phyloP scores from a whole-genome alignment of 768 basidiomycete genomes.

The Pleurotus pulmonarius region DNA sequence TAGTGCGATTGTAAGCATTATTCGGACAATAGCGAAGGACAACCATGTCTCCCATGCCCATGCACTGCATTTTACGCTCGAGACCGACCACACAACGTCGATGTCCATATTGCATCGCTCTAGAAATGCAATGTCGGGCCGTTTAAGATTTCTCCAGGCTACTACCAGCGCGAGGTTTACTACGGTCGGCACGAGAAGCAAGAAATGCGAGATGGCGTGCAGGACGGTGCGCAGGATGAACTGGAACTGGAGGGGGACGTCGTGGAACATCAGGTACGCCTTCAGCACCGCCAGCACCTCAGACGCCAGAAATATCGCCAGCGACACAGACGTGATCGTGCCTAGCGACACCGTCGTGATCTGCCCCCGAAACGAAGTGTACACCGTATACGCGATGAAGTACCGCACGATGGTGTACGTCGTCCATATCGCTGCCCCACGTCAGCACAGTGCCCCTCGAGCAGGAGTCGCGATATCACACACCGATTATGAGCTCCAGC shows the following conservation, averaged over 20 bases:
- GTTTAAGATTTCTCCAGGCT: slow-evolving; percentile 43
- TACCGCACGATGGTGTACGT: slow-evolving; percentile 64
- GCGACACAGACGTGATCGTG: slow-evolving; percentile 36
- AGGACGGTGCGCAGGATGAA: slow-evolving; percentile 26
- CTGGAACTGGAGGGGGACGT: slow-evolving; percentile 26
- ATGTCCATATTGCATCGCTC: slow-evolving; percentile 60
- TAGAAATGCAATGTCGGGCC: slow-evolving; percentile 30
- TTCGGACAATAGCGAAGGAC: slow-evolving; percentile 45
- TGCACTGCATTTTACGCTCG: slow-evolving; percentile 22
- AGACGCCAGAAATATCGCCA: slow-evolving; percentile 34
- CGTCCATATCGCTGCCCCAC: slow-evolving; percentile 49
- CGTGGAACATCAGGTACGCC: slow-evolving; percentile 28
- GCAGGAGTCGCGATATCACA: slow-evolving; percentile 11
- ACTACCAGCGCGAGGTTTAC: slow-evolving; percentile 54
- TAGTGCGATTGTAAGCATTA: slow-evolving; percentile 46
- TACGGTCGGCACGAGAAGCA: slow-evolving; percentile 49
- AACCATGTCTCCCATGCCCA: slow-evolving; percentile 54
- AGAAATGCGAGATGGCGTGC: slow-evolving; percentile 38
- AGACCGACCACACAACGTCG: slow-evolving; percentile 62
- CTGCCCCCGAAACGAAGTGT: slow-evolving; percentile 37
- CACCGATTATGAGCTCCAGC: slow-evolving; percentile 36
- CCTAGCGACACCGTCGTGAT: slow-evolving; percentile 45
- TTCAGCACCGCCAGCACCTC: slow-evolving; percentile 36
- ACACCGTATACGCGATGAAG: slow-evolving; percentile 51
- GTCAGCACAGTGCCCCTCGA: slow-evolving; percentile 14